Conservation (phyloP, 202 grass and related monocot genomes). For the Cymbopogon flexuosus region DNA sequence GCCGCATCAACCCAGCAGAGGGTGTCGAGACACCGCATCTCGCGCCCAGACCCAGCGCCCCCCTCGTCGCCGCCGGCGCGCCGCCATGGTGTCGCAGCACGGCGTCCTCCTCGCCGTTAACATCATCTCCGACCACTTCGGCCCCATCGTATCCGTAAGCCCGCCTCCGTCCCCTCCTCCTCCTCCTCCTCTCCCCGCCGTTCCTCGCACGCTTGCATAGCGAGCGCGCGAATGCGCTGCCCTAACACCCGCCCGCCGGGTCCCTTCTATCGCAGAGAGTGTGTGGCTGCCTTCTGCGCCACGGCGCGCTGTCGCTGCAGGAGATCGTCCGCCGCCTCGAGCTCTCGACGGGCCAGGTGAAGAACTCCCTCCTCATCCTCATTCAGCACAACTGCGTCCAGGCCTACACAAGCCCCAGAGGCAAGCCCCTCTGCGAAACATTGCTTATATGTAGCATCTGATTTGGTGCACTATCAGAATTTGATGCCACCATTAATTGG, state of each 20-base stretch:
- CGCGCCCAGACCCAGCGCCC: background rate
- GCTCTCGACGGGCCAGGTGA: slow-evolving; percentile 43
- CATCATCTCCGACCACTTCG: slow-evolving; percentile 68
- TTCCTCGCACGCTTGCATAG: background rate
- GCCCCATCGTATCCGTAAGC: slow-evolving; percentile 54
- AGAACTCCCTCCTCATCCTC: slow-evolving; percentile 84
- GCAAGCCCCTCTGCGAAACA: slow-evolving; percentile 12
- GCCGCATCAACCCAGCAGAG: no score
- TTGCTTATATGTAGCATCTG: background rate
- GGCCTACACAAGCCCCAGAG: slow-evolving; percentile 51
- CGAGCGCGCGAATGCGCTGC: background rate
- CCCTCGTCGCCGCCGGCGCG: slow-evolving; percentile 17
- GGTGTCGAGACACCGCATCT: no score
- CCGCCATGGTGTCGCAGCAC: slow-evolving; percentile 53
- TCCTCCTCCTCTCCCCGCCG: background rate
- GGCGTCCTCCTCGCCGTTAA: slow-evolving; percentile 47
- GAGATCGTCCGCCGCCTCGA: slow-evolving; percentile 53
- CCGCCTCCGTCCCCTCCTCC: background rate
- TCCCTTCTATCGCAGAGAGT: slow-evolving; percentile 54
- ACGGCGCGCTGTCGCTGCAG: slow-evolving; percentile 47
- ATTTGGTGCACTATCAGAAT: background rate
- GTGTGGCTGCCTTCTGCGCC: slow-evolving; percentile 58
- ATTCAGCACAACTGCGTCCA: slow-evolving; percentile 92
- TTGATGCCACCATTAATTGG: slow-evolving; percentile 6
- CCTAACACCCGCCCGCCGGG: slow-evolving; percentile 1